These are phyloP conservation scores for Cymbidium sinense DNA, from an alignment of 106 monocot genomes.

Conservation along the genomic window DNA sequence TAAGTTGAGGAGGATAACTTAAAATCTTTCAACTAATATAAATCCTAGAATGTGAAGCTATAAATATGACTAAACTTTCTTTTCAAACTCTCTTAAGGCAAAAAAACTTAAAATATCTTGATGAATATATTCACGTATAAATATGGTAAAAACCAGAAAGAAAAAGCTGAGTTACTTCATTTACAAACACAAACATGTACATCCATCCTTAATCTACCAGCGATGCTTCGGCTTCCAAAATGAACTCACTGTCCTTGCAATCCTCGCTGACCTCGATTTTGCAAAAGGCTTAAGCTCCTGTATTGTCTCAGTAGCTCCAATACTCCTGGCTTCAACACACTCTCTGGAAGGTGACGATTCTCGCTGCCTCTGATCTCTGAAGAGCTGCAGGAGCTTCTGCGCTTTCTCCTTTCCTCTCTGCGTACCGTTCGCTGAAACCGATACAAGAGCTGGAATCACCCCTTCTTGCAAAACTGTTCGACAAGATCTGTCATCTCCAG, in stretches of 20 bases:
- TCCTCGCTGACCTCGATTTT: constrained; percentile 37
- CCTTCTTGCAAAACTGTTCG: constrained; percentile 86
- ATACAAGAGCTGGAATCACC: constrained; percentile 65
- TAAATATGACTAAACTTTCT: too few relatives aligned
- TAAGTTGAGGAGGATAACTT: too few relatives aligned
- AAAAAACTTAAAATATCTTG: too few relatives aligned
- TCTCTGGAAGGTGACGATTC: constrained; percentile 18
- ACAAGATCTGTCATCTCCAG: constrained; percentile 40
- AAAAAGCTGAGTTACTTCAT: background rate
- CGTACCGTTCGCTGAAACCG: constrained; percentile 49
- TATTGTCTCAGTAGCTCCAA: background rate
- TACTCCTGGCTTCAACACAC: background rate
- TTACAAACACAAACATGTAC: background rate
- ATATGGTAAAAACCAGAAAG: background rate
- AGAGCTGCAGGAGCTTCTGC: constrained; percentile 59
- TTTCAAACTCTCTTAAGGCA: too few relatives aligned
- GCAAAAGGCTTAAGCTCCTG: constrained; percentile 16
- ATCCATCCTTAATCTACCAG: background rate
- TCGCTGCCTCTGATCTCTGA: constrained; percentile 67
- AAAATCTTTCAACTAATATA: too few relatives aligned
- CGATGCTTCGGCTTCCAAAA: constrained; percentile 43
- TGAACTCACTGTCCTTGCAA: constrained; percentile 36
- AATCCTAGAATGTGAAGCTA: too few relatives aligned
- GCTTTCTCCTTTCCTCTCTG: constrained; percentile 60
- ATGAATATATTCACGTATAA: too few relatives aligned